phyloP scores from a whole-genome alignment of 129 eudicot species.

The Flaveria trinervia region DNA sequence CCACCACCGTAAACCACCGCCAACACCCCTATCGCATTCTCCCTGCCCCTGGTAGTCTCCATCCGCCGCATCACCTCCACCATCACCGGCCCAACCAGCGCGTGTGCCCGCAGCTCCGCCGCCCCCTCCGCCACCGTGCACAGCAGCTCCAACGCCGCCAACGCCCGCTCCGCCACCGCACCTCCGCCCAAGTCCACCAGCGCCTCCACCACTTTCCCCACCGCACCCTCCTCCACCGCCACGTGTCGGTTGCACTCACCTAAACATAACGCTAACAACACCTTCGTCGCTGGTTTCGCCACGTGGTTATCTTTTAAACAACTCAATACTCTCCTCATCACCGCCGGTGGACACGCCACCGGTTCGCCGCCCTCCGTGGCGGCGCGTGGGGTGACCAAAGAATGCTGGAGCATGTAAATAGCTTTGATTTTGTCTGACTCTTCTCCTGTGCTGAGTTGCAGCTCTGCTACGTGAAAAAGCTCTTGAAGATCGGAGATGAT shows the following conservation, averaged over 20 bases:
- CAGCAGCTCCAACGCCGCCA: conserved; percentile 77
- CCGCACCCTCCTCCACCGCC: conserved; percentile 90
- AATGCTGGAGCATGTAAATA: conserved; percentile 60
- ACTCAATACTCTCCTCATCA: conserved; percentile 59
- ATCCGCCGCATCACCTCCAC: conserved; percentile 83
- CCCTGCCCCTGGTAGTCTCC: conserved; percentile 76
- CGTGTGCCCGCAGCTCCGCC: conserved; percentile 76
- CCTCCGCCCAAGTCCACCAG: conserved; percentile 65
- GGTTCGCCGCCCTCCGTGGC: conserved; percentile 29
- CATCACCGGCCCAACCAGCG: conserved; percentile 91
- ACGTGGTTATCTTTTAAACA: conserved; percentile 40
- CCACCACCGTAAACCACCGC: conserved; percentile 70
- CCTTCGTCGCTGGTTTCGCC: conserved; percentile 69
- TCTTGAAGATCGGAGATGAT: conserved; percentile 44
- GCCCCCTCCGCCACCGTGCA: conserved; percentile 93
- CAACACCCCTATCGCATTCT: conserved; percentile 71
- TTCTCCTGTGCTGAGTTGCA: conserved; percentile 57
- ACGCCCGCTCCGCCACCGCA: conserved; percentile 79
- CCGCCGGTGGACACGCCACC: conserved; percentile 54
- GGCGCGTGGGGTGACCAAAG: conserved; percentile 59
- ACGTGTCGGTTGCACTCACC: conserved; percentile 59
- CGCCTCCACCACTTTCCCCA: conserved; percentile 79
- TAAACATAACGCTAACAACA: conserved; percentile 66
- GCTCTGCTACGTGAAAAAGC: conserved; percentile 83
- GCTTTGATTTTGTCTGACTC: conserved; percentile 50